A percentile compares a stretch with the other conserved stretches of the same genome.
These are phyloP conservation scores for Tolypocladium endophyticum DNA, from an alignment of 2,329 filamentous ascomycete species.

Conservation along the genomic window DNA sequence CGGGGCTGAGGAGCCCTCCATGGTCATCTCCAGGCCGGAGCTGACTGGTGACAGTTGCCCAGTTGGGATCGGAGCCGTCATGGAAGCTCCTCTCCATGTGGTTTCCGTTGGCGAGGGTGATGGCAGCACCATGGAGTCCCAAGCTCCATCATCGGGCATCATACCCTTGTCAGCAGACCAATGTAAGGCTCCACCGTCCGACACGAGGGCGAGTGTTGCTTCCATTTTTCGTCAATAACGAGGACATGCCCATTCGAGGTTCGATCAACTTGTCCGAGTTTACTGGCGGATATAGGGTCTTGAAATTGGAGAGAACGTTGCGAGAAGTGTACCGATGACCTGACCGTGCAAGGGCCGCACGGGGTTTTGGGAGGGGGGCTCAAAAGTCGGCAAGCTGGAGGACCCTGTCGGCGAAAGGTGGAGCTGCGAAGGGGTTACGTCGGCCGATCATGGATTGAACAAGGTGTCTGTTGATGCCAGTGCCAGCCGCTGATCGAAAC, in stretches of 20 bases:
- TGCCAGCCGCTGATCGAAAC: constrained; percentile 17
- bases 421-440: constrained; percentile 14
- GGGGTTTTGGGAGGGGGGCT: constrained; percentile 6
- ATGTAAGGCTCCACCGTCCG: constrained; percentile 29
- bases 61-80: constrained; percentile 22
- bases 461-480: constrained; percentile 15
- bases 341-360: constrained; percentile 8
- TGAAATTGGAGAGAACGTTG: background rate
- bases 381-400: constrained; percentile 7
- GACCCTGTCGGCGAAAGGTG: constrained; percentile 12
- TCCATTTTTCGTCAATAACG: constrained; percentile 37
- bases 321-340: background rate
- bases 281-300: background rate
- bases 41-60: constrained; percentile 45
- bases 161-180: constrained; percentile 37
- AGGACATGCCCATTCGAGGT: constrained; percentile 23
- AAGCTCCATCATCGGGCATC: constrained; percentile 30
- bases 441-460: constrained; percentile 10
- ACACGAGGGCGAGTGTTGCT: constrained; percentile 27
- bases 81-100: constrained; percentile 15
- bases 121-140: constrained; percentile 14
- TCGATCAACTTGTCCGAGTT: background rate
- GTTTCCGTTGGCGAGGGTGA: constrained; percentile 22
- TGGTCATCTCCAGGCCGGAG: constrained; percentile 32
- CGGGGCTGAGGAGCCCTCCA: constrained; percentile 28